Evolutionary conservation across 202 grass and related monocot genomes (phyloP).

Genomic region (Zoysia matrella): DNA sequence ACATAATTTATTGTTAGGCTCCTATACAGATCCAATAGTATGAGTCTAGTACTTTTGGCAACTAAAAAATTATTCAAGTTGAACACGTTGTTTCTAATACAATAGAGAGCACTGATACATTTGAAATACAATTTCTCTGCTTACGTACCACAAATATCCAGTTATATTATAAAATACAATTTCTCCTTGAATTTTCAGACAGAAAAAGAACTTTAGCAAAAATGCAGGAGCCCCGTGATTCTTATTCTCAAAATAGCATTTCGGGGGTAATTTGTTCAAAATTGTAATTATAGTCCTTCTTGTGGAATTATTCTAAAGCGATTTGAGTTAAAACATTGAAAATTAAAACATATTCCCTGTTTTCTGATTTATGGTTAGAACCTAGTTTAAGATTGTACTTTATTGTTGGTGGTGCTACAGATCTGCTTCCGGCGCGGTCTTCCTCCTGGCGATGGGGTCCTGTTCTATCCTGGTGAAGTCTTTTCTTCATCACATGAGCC

Average conservation of each 20-base stretch:
- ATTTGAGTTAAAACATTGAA: not conserved
- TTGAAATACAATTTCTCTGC: no score
- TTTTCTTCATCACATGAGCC: conserved; percentile 92
- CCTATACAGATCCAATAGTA: not conserved
- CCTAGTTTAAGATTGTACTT: not conserved
- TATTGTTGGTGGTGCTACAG: conserved; percentile 36
- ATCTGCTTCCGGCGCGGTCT: conserved; percentile 90
- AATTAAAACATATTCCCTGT: not conserved
- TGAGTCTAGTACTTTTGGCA: not conserved
- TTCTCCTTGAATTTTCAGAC: conserved; percentile 27
- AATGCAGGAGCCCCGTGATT: not conserved
- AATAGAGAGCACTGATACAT: not conserved
- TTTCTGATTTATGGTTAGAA: not conserved
- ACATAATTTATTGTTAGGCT: conserved; percentile 1
- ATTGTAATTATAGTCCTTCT: not conserved
- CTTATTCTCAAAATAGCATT: not conserved
- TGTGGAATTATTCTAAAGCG: not conserved
- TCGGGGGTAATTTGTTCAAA: not conserved
- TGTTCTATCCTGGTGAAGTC: conserved; percentile 97
- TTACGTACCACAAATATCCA: not conserved
- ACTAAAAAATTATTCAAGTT: not conserved
- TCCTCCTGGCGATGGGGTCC: conserved; percentile 90
- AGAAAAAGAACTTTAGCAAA: conserved; percentile 5
- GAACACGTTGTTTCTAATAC: not conserved
- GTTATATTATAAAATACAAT: not conserved